These are phyloP conservation scores for Rhodomyrtus psidioides DNA, from an alignment of 441 rosid genomes.

Conservation along the genomic window DNA sequence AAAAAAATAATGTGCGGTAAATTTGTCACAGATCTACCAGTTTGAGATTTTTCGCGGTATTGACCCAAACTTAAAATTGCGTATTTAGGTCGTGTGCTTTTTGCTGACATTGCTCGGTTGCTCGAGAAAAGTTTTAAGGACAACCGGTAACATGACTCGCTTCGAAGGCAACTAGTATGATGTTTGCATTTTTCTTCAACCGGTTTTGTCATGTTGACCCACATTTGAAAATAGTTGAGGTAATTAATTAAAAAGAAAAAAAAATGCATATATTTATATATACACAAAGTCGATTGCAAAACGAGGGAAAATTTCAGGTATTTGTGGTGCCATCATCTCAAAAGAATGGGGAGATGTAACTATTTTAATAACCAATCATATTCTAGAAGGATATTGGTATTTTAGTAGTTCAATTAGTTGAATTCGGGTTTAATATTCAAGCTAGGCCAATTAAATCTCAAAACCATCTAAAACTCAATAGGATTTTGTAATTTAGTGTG, in stretches of 20 bases:
- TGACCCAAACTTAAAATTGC: too few relatives aligned
- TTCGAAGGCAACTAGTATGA: too few relatives aligned
- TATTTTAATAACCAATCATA: not conserved
- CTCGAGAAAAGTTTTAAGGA: too few relatives aligned
- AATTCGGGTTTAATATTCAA: not conserved
- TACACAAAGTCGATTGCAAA: not conserved
- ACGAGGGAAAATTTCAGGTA: not conserved
- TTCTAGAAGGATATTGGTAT: not conserved
- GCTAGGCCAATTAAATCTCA: not conserved
- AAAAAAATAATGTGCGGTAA: too few relatives aligned
- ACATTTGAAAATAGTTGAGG: not conserved
- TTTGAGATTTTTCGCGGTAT: too few relatives aligned
- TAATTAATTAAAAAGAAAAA: not conserved
- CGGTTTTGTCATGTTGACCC: not conserved
- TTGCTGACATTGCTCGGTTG: too few relatives aligned
- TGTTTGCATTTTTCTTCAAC: not conserved
- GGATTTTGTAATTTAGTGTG: not conserved
- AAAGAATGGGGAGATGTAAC: not conserved
- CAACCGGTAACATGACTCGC: too few relatives aligned
- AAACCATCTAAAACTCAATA: fast-evolving
- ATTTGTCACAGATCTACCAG: too few relatives aligned
- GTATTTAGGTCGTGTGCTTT: too few relatives aligned
- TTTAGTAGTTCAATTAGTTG: not conserved
- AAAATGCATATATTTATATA: not conserved
- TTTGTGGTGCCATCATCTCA: not conserved